phyloP scores from a whole-genome alignment of 2,329 filamentous ascomycete species.

The Ciborinia camelliae region DNA sequence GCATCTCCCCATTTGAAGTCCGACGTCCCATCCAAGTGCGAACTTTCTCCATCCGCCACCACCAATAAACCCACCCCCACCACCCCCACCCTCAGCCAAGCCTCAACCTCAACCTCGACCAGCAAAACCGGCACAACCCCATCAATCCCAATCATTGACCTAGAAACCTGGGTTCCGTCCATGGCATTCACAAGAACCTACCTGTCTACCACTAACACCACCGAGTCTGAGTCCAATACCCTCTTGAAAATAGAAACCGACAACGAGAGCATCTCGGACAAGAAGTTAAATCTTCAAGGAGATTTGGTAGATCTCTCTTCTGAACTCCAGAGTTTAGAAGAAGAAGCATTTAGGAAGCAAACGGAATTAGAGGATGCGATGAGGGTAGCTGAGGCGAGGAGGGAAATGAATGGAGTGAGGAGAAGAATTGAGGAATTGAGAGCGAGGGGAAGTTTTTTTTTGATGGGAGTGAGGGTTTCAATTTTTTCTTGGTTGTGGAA shows the following conservation, averaged over 20 bases:
- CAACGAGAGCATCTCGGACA: no score
- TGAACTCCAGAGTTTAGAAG: neutral
- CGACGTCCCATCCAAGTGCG: neutral
- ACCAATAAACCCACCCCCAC: no score
- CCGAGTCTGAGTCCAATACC: neutral
- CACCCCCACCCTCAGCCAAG: no score
- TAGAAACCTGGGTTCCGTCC: neutral
- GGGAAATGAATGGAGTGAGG: neutral
- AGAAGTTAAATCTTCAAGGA: neutral
- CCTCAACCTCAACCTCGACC: no score
- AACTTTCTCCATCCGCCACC: neutral
- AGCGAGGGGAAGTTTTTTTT: no score
- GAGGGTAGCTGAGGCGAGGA: neutral
- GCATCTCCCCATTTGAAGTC: accelerated
- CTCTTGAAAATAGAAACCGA: no score
- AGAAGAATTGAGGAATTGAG: constrained; percentile 2
- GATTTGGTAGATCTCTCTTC: neutral
- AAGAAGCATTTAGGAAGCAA: neutral
- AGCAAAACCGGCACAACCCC: no score
- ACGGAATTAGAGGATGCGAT: constrained; percentile 4
- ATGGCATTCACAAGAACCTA: neutral
- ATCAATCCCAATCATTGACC: neutral
- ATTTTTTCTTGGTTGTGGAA: no score
- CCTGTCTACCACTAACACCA: neutral
- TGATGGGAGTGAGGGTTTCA: neutral